Evolutionary conservation across 1,284 basidiomycete species (phyloP).

Genomic region (Anthracocystis walkeri): DNA sequence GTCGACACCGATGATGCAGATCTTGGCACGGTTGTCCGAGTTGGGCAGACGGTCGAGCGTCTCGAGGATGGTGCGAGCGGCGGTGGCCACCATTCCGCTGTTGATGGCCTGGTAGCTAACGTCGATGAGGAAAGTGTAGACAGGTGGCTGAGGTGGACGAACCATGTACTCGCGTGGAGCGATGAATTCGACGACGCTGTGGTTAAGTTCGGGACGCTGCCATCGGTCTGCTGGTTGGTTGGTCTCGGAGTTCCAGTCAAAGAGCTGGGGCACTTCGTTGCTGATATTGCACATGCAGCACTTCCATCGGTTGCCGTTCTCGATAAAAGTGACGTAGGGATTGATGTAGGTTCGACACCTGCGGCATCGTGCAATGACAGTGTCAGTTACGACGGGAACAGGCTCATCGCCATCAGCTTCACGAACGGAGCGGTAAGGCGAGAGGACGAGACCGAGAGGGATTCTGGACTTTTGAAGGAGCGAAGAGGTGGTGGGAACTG

Average conservation of each 20-base stretch:
- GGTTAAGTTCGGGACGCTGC: constrained; percentile 91
- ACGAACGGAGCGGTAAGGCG: constrained; percentile 86
- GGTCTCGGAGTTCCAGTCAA: constrained; percentile 95
- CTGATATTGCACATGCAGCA: constrained; percentile 99
- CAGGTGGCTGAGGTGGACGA: constrained; percentile 94
- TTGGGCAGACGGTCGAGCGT: constrained; percentile 95
- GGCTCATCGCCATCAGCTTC: constrained; percentile 74
- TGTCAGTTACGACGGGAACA: constrained; percentile 90
- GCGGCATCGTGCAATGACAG: constrained; percentile 95
- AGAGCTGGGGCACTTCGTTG: constrained; percentile 97
- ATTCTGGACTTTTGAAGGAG: constrained; percentile 92
- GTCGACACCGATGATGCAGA: constrained; percentile 93
- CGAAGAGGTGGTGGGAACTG: constrained; percentile 91
- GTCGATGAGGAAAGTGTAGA: constrained; percentile 97
- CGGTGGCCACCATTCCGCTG: constrained; percentile 93
- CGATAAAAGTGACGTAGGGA: constrained; percentile 97
- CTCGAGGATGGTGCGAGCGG: constrained; percentile 93
- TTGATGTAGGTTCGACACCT: constrained; percentile 99
- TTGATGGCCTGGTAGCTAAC: constrained; percentile 87
- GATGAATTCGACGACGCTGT: constrained; percentile 93
- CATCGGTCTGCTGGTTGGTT: constrained; percentile 97
- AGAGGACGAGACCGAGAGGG: constrained; percentile 89
- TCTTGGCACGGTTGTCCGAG: constrained; percentile 90
- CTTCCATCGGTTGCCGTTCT: constrained; percentile 98
- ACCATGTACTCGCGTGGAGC: constrained; percentile 99